Base-by-base conservation (phyloP, 108 stramenopile species). In the Pseudonitzschia pungens region DNA sequence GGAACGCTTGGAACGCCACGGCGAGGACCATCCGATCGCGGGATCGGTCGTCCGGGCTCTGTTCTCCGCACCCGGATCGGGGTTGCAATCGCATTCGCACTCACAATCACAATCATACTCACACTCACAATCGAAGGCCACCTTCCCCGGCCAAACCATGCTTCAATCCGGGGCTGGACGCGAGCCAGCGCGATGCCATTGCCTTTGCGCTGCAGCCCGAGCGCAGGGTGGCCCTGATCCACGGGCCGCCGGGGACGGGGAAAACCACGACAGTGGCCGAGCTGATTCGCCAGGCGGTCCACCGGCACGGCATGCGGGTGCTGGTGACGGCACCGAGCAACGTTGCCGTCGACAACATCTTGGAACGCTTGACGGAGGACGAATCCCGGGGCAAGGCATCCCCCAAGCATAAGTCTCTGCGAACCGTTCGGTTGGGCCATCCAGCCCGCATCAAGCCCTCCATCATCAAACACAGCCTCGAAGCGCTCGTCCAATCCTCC, bases 241-340 rank as follows among this genome's bases (percentile, higher is more conserved):
- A 96, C 72, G 95, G 95, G 12, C 95, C 95, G 26, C 95, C 95
- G 11, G 95, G 94, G 8, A 87, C 80, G 59, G 91, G 93, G 8
- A 78, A 96, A 67, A 93, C 95, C 10, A 92, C 87, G 54, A 90
- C 92, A 27, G 82, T 96, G 16, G 92, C 94, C 9, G 96, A 97
- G 72, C 74, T 98, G 51, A 93, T 98, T 70, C 83, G 81, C 18
- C 95, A 95, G 68, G 92, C 91, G 27, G 95, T 96, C 4, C 77
- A 82, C 40, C 51, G 68, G 8, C 81, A 83, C 53, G 70, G 80
- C 12, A 81, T 85, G 79, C 85, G 86, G 72, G 93, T 99, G 1
- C 83, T 99, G 48, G 97, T 98, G 9, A 89, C 95, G 24, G 98
- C 98, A 53, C 98, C 98, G n/a, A 96, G 95, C 66, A 99, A 99